Conservation (phyloP, 1,284 basidiomycete species). For the Ceratorhiza oryzae-sativae region DNA sequence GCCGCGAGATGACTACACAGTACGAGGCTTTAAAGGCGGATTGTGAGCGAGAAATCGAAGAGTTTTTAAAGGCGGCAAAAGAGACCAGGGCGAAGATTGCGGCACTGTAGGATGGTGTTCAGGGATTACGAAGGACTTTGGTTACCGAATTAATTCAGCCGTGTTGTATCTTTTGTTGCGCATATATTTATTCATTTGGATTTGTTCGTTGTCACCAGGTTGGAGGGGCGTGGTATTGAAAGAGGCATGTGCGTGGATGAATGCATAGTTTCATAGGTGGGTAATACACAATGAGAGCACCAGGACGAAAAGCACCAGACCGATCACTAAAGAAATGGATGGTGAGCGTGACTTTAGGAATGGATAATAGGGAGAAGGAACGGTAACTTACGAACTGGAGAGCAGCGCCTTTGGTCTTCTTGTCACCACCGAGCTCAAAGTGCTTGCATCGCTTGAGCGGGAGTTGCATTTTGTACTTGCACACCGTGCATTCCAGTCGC, state of each 20-base stretch:
- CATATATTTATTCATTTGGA: conserved; percentile 12
- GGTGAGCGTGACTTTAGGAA: too few relatives aligned
- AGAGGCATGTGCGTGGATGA: conserved; percentile 28
- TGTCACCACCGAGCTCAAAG: conserved; percentile 99
- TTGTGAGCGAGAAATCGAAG: conserved; percentile 38
- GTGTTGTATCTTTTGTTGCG: conserved; percentile 8
- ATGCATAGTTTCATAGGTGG: conserved; percentile 39
- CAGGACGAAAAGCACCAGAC: conserved; percentile 14
- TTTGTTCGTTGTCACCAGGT: background rate
- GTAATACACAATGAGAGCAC: conserved; percentile 29
- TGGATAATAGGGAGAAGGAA: background rate
- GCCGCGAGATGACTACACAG: conserved; percentile 34
- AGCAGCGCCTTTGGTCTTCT: conserved; percentile 98
- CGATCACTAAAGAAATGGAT: background rate
- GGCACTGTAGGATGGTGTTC: conserved; percentile 13
- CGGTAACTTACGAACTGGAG: conserved; percentile 77
- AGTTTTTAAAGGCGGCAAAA: conserved; percentile 37
- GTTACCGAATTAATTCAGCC: background rate
- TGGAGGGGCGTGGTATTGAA: background rate
- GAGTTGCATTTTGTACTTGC: conserved; percentile 99
- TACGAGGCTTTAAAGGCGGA: conserved; percentile 36
- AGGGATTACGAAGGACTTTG: background rate
- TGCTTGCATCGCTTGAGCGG: conserved; percentile 99
- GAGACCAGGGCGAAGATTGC: conserved; percentile 37
- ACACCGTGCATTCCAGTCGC: conserved; percentile 95